A percentile compares a stretch with the other conserved stretches of the same genome.
Evolutionary conservation across 768 basidiomycete species (phyloP).

Genomic region (Russula olivacea): DNA sequence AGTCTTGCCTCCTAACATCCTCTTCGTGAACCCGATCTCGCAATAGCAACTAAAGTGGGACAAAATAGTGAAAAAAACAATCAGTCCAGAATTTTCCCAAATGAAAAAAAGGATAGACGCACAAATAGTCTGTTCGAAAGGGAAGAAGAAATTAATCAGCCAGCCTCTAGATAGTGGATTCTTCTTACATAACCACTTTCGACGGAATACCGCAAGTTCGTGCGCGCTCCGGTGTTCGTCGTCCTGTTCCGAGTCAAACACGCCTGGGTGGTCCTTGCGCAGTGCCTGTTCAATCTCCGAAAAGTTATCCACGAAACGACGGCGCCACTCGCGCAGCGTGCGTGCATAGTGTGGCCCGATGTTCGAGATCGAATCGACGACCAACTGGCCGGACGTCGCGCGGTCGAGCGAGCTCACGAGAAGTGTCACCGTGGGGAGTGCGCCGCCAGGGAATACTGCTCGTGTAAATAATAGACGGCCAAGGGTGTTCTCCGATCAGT

Average conservation of each 20-base stretch:
- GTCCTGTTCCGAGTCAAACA: conserved; percentile 35
- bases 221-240: conserved; percentile 35
- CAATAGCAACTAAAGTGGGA: conserved; percentile 3
- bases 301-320: conserved; percentile 53
- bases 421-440: conserved; percentile 21
- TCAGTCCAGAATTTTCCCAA: background rate
- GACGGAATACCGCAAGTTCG: conserved; percentile 67
- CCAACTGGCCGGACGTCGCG: conserved; percentile 16
- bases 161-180: background rate
- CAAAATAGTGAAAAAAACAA: too few species aligned
- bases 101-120: background rate
- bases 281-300: conserved; percentile 45
- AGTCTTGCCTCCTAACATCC: conserved; percentile 1
- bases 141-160: too few species aligned
- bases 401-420: conserved; percentile 17
- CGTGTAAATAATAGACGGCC: background rate
- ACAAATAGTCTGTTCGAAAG: conserved; percentile 2
- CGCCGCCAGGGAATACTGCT: conserved; percentile 17
- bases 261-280: conserved; percentile 51
- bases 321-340: conserved; percentile 73
- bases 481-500: background rate
- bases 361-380: conserved; percentile 20
- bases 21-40: conserved; percentile 7
- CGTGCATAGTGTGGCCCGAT: conserved; percentile 59
- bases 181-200: conserved; percentile 61